Evolutionary conservation across 805 yeast species (phyloP), one percentile per base, ranked within the genome.

Genomic region (Yarrowia sp.): DNA sequence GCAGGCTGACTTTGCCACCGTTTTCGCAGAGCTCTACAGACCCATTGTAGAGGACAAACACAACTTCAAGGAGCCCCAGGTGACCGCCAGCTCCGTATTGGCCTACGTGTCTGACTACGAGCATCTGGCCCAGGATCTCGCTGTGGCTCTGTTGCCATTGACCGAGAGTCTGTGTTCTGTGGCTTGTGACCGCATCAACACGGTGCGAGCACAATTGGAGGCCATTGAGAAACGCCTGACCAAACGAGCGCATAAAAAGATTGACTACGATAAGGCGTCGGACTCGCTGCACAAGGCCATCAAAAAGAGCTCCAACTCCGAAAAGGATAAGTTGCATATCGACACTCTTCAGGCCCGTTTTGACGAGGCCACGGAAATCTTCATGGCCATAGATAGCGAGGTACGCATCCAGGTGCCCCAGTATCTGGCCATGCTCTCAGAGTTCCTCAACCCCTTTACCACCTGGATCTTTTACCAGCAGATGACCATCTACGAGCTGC

Each of bases 241-340:
- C 38, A 70, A 76, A 64, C 70, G 78, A 2, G 75, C 72, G 30
- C 78, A 75, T 68, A 76, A 76, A 68, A 76, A 76, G 70, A 67
- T 75, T 32, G 79, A 76, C 68, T 76, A 68, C 66, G 79, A 76
- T 66, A 70, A 78, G 10, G 68, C 65, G 51, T 66, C 71, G 19
- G 74, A 75, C 61, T 44, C 70, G 16, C 71, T 74, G 17, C 77
- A 74, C 36, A 74, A 72, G 66, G 66, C 70, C 64, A 63, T 67
- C 26, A 58, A 58, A 22, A 41, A 58, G 63, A 58, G 51, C 49
- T 28, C 63, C 7, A 58, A 43, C 51, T 43, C 71, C 24, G 77
- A 74, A 22, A 74, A 74, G 59, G 78, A 71, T 26, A 67, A 70
- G 63, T 35, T 40, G 17, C 61, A 66, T 17, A 56, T 75, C 40